Percentiles rank a stretch among this genome's conserved stretches.
Conservation (phyloP, 176 grass and related monocot genomes). For the Bromus sterilis region DNA sequence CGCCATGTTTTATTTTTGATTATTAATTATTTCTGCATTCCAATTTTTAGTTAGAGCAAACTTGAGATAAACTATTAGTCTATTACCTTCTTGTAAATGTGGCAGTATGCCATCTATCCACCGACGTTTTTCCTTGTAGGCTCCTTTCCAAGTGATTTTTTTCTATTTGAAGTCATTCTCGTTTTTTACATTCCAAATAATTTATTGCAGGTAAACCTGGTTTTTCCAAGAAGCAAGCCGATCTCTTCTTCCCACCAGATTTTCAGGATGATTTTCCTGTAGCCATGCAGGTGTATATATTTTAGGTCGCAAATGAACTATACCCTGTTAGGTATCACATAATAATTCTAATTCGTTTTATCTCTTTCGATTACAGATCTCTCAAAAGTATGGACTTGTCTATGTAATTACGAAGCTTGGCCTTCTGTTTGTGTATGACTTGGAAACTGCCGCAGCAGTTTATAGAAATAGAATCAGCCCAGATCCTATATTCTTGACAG, state of each 20-base stretch:
- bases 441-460: conserved; percentile 89
- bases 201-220: conserved; percentile 64
- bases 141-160: background rate
- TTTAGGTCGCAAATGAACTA: background rate
- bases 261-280: conserved; percentile 98
- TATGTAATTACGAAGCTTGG: conserved; percentile 98
- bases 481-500: conserved; percentile 95
- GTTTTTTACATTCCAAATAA: background rate
- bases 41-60: background rate
- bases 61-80: background rate
- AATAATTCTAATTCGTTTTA: conserved; percentile 20
- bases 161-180: background rate
- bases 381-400: conserved; percentile 90
- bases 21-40: background rate
- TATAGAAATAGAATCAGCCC: conserved; percentile 99
- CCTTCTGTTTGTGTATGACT: conserved; percentile 93
- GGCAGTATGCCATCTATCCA: background rate
- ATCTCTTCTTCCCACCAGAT: conserved; percentile 94
- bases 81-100: background rate
- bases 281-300: conserved; percentile 78
- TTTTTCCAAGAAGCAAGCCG: conserved; percentile 96
- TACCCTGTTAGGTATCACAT: background rate
- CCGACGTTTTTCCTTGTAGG: background rate
- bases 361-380: conserved; percentile 55
- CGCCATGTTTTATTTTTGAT: background rate